phyloP scores from a whole-genome alignment of 805 yeast species.

The Saccharomycopsis malanga region DNA sequence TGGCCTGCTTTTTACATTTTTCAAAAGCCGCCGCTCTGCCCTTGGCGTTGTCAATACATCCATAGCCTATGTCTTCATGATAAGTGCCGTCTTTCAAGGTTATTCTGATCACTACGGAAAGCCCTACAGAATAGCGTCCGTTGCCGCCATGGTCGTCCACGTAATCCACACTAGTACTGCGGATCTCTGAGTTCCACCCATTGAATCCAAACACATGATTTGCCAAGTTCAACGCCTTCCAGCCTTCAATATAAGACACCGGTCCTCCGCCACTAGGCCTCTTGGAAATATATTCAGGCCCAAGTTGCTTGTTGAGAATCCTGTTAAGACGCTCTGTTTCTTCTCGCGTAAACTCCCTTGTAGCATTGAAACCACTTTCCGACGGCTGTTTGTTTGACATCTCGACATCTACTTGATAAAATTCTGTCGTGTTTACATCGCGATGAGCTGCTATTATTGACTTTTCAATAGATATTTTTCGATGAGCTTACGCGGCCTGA shows the following conservation, averaged over 20 bases:
- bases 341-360: slow-evolving; percentile 6
- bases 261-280: slow-evolving; percentile 65
- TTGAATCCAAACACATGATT: slow-evolving; percentile 77
- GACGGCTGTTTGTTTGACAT: too few relatives aligned
- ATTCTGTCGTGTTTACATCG: too few relatives aligned
- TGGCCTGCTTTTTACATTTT: slow-evolving; percentile 76
- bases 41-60: slow-evolving; percentile 70
- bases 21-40: slow-evolving; percentile 73
- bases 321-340: slow-evolving; percentile 22
- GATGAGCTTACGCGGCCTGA: too few relatives aligned
- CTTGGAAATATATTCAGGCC: slow-evolving; percentile 72
- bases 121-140: slow-evolving; percentile 54
- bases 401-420: too few relatives aligned
- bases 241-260: slow-evolving; percentile 74
- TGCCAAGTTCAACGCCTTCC: slow-evolving; percentile 75
- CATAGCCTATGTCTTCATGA: slow-evolving; percentile 81
- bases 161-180: slow-evolving; percentile 59
- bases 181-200: slow-evolving; percentile 76
- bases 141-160: slow-evolving; percentile 48
- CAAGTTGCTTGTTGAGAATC: slow-evolving; percentile 43
- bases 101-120: slow-evolving; percentile 67
- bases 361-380: slow-evolving; percentile 5
- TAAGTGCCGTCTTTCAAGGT: slow-evolving; percentile 69
- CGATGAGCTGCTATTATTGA: too few relatives aligned
- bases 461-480: too few relatives aligned